These are phyloP conservation scores for Fusarium hainanense DNA, from an alignment of 2,329 filamentous ascomycete genomes.

Conservation along the genomic window DNA sequence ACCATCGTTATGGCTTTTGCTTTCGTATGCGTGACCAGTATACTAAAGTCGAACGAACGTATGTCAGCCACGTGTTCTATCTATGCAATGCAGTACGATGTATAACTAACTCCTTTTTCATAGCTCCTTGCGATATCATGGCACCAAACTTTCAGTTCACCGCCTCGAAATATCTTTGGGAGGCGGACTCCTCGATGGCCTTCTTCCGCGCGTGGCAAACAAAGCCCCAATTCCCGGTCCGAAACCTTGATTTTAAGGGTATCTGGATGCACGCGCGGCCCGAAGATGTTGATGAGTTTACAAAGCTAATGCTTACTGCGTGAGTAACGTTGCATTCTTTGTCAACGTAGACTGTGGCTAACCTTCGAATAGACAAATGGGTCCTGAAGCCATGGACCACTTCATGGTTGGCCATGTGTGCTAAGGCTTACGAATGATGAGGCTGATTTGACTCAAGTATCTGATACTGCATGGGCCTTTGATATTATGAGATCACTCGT, in stretches of 20 bases:
- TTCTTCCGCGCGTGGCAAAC: slow-evolving; percentile 59
- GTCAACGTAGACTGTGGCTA: neutral
- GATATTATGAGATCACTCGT: neutral
- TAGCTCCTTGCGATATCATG: slow-evolving; percentile 37
- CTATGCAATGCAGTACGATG: neutral
- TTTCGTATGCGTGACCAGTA: slow-evolving; percentile 49
- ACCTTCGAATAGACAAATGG: slow-evolving; percentile 47
- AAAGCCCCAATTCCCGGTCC: slow-evolving; percentile 53
- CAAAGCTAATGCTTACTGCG: slow-evolving; percentile 52
- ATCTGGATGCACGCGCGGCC: slow-evolving; percentile 53
- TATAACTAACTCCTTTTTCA: slow-evolving; percentile 2
- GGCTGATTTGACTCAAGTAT: neutral
- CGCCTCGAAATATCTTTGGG: slow-evolving; percentile 57
- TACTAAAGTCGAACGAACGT: slow-evolving; percentile 52
- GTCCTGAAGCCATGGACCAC: slow-evolving; percentile 51
- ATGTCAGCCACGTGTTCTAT: slow-evolving; percentile 17
- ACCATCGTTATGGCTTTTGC: slow-evolving; percentile 51
- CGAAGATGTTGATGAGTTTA: slow-evolving; percentile 55
- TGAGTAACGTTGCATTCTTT: slow-evolving; percentile 40
- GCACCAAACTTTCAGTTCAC: slow-evolving; percentile 46
- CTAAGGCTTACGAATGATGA: slow-evolving; percentile 14
- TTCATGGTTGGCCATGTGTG: slow-evolving; percentile 50
- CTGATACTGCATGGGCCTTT: neutral
- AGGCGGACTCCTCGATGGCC: slow-evolving; percentile 53
- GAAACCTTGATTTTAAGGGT: slow-evolving; percentile 51